Conservation (phyloP, 2,329 filamentous ascomycete species). For the Huntiella decipiens region DNA sequence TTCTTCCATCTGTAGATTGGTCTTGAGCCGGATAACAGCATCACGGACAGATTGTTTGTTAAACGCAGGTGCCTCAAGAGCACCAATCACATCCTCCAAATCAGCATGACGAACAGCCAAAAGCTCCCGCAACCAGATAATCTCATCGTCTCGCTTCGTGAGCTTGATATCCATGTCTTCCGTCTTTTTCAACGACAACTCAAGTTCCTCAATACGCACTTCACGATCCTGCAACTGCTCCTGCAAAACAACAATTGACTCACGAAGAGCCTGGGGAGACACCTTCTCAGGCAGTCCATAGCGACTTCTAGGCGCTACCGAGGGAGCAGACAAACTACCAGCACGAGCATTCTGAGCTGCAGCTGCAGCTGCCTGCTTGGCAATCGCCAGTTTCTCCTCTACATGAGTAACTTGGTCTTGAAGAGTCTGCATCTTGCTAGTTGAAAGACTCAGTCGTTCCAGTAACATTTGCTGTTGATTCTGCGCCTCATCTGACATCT, state of each 20-base stretch:
- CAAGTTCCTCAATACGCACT: conserved; percentile 69
- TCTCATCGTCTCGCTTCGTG: conserved; percentile 83
- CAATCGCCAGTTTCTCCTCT: conserved; percentile 79
- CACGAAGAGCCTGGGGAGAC: conserved; percentile 80
- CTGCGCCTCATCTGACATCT: conserved; percentile 62
- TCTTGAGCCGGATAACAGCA: conserved; percentile 77
- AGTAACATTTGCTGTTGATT: conserved; percentile 60
- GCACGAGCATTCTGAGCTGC: conserved; percentile 58
- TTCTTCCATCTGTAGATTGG: conserved; percentile 94
- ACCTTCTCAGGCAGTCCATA: conserved; percentile 57
- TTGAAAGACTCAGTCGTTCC: conserved; percentile 62
- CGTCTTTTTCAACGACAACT: conserved; percentile 51
- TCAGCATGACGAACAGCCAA: conserved; percentile 81
- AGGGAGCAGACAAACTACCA: conserved; percentile 21
- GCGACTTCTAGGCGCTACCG: conserved; percentile 18
- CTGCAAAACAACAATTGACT: conserved; percentile 90
- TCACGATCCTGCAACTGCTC: conserved; percentile 94
- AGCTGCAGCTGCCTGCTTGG: conserved; percentile 69
- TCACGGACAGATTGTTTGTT: conserved; percentile 68
- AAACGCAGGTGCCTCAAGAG: conserved; percentile 48
- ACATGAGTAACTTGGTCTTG: conserved; percentile 71
- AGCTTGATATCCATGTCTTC: conserved; percentile 65
- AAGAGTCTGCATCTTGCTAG: conserved; percentile 68
- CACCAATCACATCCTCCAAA: conserved; percentile 73
- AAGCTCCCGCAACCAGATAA: conserved; percentile 84